phyloP scores from a whole-genome alignment of 2,329 filamentous ascomycete genomes.

The Mycosphaerella sp. region DNA sequence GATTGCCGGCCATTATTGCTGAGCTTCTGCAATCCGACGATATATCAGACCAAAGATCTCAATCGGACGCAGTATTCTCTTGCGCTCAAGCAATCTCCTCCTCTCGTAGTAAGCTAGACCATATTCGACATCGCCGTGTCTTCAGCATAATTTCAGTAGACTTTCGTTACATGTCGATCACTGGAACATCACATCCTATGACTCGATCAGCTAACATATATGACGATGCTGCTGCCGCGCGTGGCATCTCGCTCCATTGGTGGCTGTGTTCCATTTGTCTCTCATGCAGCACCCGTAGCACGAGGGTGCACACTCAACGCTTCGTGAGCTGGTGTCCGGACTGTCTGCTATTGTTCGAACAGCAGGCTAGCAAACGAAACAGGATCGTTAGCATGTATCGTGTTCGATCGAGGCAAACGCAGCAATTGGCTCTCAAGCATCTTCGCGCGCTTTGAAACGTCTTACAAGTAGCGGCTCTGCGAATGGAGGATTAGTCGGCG shows the following conservation, averaged over 20 bases:
- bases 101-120: slow-evolving; percentile 4
- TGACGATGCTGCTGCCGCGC: not conserved
- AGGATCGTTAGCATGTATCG: not conserved
- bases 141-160: slow-evolving; percentile 1
- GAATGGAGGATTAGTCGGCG: not conserved
- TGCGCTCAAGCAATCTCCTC: not conserved
- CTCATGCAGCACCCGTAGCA: not conserved
- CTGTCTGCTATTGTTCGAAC: no score
- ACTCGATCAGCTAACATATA: not conserved
- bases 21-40: not conserved
- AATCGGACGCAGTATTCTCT: not conserved
- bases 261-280: not conserved
- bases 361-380: no score
- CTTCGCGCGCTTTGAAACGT: not conserved
- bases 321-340: no score
- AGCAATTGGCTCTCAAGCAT: not conserved
- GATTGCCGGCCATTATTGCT: slow-evolving; percentile 1
- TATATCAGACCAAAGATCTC: not conserved
- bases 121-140: slow-evolving; percentile 1
- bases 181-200: not conserved
- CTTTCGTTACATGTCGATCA: not conserved
- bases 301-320: no score
- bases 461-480: not conserved
- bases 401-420: not conserved
- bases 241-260: no score